Base-by-base conservation (phyloP, 208 protist genomes). In the Trypanosoma grayi region DNA sequence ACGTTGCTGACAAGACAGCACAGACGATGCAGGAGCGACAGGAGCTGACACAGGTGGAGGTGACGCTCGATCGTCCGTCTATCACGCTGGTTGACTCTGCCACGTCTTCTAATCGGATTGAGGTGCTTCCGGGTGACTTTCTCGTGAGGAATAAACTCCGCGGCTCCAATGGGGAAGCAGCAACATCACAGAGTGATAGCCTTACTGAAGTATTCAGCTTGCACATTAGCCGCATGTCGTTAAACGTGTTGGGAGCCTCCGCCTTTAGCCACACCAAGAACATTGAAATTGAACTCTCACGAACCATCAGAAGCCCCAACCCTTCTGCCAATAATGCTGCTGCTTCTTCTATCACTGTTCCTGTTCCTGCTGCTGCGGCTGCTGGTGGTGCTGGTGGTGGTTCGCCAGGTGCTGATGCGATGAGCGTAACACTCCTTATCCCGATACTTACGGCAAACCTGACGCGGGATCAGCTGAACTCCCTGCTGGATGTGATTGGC, bases 81-180 rank as follows among this genome's bases (percentile, higher is more conserved):
- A 55, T 92, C n/a, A 46, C 80, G 9, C 36, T 94, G 5, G 63
- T 90, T 2, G 69, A 85, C 28, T 62, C 46, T 31, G 62, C 75
- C 7, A 67, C 46, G 24, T 76, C 81, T 14, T 46, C 65, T 2
- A 61, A 67, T 43, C 64, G 67, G 4, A 60, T 90, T 31, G 73
- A 80, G 53, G 51, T 94, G 4, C 89, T 75, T 43, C 82, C 80
- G 0, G 85, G 85, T 41, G 72, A 73, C 39, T 65, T 94, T 37
- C 41, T 50, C 31, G 43, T 94, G 44, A 52, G 57, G 27, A 92
- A 77, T n/a, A 34, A 66, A 48, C 60, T 92, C 14, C 50, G 59
- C 24, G 24, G 48, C 47, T 4, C 16, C 7, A 14, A 41, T 2
- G 22, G 11, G 10, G 33, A 53, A 7, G 41, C 56, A 4, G 5